phyloP scores from a whole-genome alignment of 768 basidiomycete species.

The Leccinellum rugosiceps region DNA sequence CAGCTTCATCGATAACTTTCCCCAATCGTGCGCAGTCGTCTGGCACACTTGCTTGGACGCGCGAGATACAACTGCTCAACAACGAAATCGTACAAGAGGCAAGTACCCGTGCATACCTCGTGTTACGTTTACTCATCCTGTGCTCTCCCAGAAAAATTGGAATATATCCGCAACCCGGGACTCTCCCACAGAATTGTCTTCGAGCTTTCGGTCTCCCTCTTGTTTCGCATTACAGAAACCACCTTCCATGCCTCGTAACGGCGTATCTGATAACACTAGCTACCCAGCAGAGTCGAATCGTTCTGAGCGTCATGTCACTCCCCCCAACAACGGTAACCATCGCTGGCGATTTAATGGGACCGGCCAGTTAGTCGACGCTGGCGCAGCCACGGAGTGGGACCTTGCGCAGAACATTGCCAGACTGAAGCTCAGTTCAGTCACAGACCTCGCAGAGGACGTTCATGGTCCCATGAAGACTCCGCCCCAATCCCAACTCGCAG shows the following conservation, averaged over 20 bases:
- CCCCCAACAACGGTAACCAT: conserved; percentile 35
- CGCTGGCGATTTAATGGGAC: conserved; percentile 66
- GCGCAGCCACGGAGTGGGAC: conserved; percentile 60
- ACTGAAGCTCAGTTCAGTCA: conserved; percentile 60
- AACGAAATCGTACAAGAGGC: conserved; percentile 46
- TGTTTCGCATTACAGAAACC: conserved; percentile 39
- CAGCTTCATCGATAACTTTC: conserved; percentile 31
- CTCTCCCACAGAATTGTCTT: conserved; percentile 34
- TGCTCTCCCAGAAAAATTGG: conserved; percentile 42
- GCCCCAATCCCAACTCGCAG: conserved; percentile 58
- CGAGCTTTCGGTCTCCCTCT: conserved; percentile 29
- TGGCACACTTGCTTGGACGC: conserved; percentile 47
- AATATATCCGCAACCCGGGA: conserved; percentile 41
- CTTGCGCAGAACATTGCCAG: conserved; percentile 71
- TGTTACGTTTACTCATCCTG: conserved; percentile 22
- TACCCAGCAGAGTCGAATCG: conserved; percentile 25
- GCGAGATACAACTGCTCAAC: conserved; percentile 35
- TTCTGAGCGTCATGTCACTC: conserved; percentile 38
- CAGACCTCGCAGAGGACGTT: conserved; percentile 49
- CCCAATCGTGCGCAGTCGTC: conserved; percentile 30
- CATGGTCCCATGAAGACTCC: conserved; percentile 58
- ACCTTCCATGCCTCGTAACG: conserved; percentile 48
- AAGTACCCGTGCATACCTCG: conserved; percentile 25
- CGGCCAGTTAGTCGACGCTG: conserved; percentile 59
- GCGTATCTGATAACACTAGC: conserved; percentile 19